Percentiles rank a stretch among this genome's conserved stretches.
phyloP scores from a whole-genome alignment of 1,284 basidiomycete genomes.

The Cutaneotrichosporon dermatis region DNA sequence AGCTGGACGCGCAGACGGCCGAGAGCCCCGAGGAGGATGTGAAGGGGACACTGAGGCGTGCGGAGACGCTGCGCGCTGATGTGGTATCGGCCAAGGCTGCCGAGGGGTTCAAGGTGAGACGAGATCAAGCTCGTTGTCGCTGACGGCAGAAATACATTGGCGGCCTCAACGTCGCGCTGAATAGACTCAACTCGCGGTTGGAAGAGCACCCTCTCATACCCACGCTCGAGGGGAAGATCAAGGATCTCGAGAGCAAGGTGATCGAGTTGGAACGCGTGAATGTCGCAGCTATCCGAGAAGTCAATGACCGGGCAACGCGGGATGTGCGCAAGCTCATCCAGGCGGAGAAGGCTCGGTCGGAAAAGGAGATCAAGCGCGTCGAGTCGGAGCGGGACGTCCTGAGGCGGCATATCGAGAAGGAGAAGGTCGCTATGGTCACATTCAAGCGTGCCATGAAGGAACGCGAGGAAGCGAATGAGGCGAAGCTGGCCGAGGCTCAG shows the following conservation, averaged over 20 bases:
- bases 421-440: conserved; percentile 18
- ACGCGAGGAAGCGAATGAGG: conserved; percentile 19
- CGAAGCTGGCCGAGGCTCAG: conserved; percentile 12
- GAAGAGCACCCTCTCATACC: conserved; percentile 26
- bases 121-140: not conserved
- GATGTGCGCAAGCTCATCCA: conserved; percentile 7
- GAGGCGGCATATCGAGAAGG: conserved; percentile 25
- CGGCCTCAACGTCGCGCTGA: conserved; percentile 26
- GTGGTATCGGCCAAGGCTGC: conserved; percentile 25
- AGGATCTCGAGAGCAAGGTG: conserved; percentile 3
- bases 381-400: conserved; percentile 20
- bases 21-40: conserved; percentile 28
- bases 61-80: conserved; percentile 19
- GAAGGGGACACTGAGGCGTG: conserved; percentile 18
- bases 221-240: conserved; percentile 5
- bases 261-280: conserved; percentile 11
- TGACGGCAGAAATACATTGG: conserved; percentile 32
- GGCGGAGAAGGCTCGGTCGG: conserved; percentile 13
- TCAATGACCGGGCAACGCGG: no score
- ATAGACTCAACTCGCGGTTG: conserved; percentile 21
- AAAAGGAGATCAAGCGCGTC: conserved; percentile 14
- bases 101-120: conserved; percentile 30
- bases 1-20: conserved; percentile 20
- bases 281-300: no score
- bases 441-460: conserved; percentile 11